Base-by-base conservation (phyloP, 2,329 filamentous ascomycete genomes). In the Pseudogymnoascus sp. region DNA sequence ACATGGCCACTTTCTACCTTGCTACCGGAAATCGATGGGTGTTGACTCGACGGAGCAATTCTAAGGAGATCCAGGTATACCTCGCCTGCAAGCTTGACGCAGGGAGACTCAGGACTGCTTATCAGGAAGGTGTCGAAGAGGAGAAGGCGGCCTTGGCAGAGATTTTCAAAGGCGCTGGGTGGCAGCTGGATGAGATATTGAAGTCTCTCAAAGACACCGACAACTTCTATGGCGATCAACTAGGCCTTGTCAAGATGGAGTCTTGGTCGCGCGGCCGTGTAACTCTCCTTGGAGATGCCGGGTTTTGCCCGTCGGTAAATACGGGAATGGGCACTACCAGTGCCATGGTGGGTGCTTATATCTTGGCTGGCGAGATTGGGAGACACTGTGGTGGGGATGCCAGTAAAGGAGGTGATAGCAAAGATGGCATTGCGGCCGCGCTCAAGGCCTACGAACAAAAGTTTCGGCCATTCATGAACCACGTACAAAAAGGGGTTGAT, bases 211-310 rank as follows among this genome's bases (percentile, higher is more conserved):
- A 74, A 2, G 54, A 66, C 37, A 34, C 75, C 0, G 69, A 75
- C 1, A 77, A 83, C 67, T 82, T 83, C 63, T 83, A 83, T 68
- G 75, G 75, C 60, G 74, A 78, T 62, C 72, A 76, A 3, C 70
- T 81, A 51, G 77, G 74, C 0, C 75, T 79, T 34, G 77, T 86
- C 31, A 78, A 77, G 45, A 65, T 80, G 62, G 69, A 76, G 0
- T 65, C 65, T 1, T 81, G 78, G 78, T 78, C 73, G 3, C 73
- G 73, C 0, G 79, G 80, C 0, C 78, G 82, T 0, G 77, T 84
- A 2, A 78, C 76, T 1, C 73, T 85, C 0, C 62, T 85, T 0
- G 84, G 84, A 0, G 84, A 88, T 66, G 81, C 85, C 1, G 83
- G 73, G 0, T 81, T 79, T 68, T 79, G 78, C 23, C 81, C 82